phyloP scores from a whole-genome alignment of 2,329 filamentous ascomycete genomes.

The Neospermospora avenae region DNA sequence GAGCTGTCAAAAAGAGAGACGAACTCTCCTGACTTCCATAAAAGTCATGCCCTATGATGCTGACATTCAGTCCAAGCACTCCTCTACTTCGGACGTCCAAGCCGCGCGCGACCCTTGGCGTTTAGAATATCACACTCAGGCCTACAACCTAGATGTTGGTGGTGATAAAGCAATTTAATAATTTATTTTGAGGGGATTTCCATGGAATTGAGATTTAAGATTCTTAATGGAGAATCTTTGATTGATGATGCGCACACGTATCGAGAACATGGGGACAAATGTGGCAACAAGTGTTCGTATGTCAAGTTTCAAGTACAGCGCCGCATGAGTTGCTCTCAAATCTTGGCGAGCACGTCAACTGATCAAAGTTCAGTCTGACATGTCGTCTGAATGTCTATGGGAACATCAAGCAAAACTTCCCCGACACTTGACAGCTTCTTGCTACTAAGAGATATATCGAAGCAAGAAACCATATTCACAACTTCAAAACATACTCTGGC shows the following conservation, averaged over 20 bases:
- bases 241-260: too few relatives aligned
- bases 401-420: background rate
- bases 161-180: background rate
- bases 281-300: too few relatives aligned
- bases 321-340: background rate
- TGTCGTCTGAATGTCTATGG: background rate
- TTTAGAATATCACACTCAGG: constrained; percentile 6
- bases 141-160: background rate
- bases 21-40: background rate
- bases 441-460: background rate
- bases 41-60: background rate
- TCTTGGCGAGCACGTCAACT: background rate
- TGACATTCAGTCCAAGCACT: background rate
- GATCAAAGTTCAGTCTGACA: background rate
- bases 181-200: too few relatives aligned
- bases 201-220: too few relatives aligned
- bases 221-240: too few relatives aligned
- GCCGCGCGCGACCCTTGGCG: constrained; percentile 7
- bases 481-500: background rate
- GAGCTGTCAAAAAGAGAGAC: background rate
- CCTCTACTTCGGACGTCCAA: constrained; percentile 1
- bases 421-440: background rate
- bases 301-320: background rate
- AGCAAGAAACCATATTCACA: background rate
- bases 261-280: too few relatives aligned